A percentile compares a stretch with the other conserved stretches of the same genome.
phyloP scores from a whole-genome alignment of 1,139 yeast species.

The Candida sp. region DNA sequence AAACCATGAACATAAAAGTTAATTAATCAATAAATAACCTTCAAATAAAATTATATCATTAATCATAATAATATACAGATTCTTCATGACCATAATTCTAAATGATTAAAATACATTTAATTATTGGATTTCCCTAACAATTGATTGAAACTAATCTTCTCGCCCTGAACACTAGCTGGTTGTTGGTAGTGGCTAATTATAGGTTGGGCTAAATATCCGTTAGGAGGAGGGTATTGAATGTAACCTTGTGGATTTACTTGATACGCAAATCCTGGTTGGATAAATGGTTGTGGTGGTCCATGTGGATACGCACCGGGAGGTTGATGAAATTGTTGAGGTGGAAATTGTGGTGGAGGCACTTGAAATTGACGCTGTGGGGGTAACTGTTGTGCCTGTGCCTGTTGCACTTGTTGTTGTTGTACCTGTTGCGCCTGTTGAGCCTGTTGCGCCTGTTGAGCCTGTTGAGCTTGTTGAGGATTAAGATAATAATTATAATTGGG shows the following conservation, averaged over 20 bases:
- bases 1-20: neutral
- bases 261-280: conserved; percentile 28
- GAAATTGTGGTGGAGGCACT: conserved; percentile 3
- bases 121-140: conserved; percentile 33
- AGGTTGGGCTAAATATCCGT: conserved; percentile 5
- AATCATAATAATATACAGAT: neutral
- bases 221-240: conserved; percentile 15
- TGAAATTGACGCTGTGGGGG: conserved; percentile 20
- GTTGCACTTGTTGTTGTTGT: conserved; percentile 1
- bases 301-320: conserved; percentile 3
- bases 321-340: conserved; percentile 8
- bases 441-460: conserved; percentile 1
- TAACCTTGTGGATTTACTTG: conserved; percentile 29
- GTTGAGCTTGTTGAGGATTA: neutral
- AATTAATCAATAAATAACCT: neutral
- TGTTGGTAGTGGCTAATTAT: conserved; percentile 8
- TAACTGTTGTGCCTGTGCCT: conserved; percentile 6
- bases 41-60: neutral
- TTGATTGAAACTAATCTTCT: conserved; percentile 40
- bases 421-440: neutral
- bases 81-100: neutral
- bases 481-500: conserved; percentile 3
- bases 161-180: conserved; percentile 19
- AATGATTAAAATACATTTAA: neutral
- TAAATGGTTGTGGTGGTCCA: conserved; percentile 9